Conservation (phyloP, 176 grass and related monocot species). For the Carex littledalei region DNA sequence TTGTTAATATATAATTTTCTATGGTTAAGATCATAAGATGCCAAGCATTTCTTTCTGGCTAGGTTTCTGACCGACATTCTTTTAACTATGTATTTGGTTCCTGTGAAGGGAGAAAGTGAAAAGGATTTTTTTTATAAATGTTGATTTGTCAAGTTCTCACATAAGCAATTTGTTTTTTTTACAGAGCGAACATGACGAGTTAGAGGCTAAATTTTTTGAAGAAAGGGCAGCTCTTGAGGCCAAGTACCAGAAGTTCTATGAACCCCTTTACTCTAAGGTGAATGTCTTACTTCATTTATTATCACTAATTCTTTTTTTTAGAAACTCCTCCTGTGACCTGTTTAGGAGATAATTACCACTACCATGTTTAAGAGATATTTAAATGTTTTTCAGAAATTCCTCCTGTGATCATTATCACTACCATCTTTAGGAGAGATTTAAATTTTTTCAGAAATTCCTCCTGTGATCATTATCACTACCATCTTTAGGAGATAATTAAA, state of each 20-base stretch:
- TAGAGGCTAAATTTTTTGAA: constrained; percentile 77
- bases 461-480: no score
- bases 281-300: background rate
- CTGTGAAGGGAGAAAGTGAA: background rate
- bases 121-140: background rate
- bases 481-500: no score
- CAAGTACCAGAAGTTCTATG: constrained; percentile 92
- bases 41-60: background rate
- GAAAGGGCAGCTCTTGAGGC: constrained; percentile 85
- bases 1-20: background rate
- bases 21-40: background rate
- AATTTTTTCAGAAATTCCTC: no score
- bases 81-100: background rate
- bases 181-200: constrained; percentile 67
- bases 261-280: constrained; percentile 85
- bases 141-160: background rate
- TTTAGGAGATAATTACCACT: background rate
- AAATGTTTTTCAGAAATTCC: no score
- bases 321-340: background rate
- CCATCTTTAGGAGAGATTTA: no score
- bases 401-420: no score
- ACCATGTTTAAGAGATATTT: background rate
- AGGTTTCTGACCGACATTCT: background rate
- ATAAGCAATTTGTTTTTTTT: background rate
- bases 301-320: background rate